Percentiles rank a stretch among this genome's conserved stretches.
These are phyloP conservation scores for Metschnikowia koreensis DNA, from an alignment of 805 yeast species.

Conservation along the genomic window DNA sequence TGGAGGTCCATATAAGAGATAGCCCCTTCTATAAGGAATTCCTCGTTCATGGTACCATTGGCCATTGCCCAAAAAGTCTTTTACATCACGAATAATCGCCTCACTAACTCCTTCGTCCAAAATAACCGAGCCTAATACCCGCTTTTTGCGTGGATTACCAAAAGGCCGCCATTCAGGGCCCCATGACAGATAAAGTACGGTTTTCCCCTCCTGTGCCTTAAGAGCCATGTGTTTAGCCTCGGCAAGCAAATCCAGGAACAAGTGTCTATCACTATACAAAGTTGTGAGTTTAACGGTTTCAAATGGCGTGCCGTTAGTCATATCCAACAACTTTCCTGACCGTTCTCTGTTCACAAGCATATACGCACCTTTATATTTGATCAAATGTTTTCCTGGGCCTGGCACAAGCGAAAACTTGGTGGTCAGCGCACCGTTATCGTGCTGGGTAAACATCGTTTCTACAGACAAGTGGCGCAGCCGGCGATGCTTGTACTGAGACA, in stretches of 20 bases:
- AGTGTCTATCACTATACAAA: conserved; percentile 69
- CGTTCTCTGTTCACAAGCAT: conserved; percentile 88
- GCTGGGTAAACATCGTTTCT: conserved; percentile 81
- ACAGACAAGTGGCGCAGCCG: conserved; percentile 84
- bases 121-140: conserved; percentile 81
- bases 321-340: conserved; percentile 82
- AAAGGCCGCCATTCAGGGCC: conserved; percentile 99
- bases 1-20: conserved; percentile 93
- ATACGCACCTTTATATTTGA: conserved; percentile 81
- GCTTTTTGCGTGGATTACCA: conserved; percentile 89
- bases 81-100: conserved; percentile 63
- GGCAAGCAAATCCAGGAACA: conserved; percentile 66
- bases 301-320: conserved; percentile 89
- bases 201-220: conserved; percentile 83
- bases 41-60: conserved; percentile 95
- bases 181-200: conserved; percentile 91
- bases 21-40: conserved; percentile 96
- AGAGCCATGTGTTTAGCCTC: conserved; percentile 88
- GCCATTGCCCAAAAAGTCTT: conserved; percentile 75
- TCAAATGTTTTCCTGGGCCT: conserved; percentile 93
- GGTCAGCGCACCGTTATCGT: conserved; percentile 86
- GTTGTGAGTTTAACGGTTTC: conserved; percentile 96
- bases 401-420: conserved; percentile 92
- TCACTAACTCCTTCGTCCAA: conserved; percentile 75
- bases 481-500: conserved; percentile 77